Conservation (phyloP, 2,329 filamentous ascomycete species). For the Fusarium avenaceum region DNA sequence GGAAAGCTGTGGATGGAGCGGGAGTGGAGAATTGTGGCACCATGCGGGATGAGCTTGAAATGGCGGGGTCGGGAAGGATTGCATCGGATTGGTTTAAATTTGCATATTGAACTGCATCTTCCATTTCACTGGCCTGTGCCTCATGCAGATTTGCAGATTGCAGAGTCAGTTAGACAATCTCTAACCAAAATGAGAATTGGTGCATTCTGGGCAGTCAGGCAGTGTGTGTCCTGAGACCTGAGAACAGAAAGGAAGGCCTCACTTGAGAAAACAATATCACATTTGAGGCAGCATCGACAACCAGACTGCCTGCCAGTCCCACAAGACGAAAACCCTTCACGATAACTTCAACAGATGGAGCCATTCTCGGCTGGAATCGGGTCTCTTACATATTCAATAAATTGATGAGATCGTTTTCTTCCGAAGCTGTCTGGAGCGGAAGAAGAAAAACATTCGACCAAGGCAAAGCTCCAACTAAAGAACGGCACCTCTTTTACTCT, state of each 20-base stretch:
- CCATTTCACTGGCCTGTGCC: conserved; percentile 1
- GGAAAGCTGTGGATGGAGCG: conserved; percentile 18
- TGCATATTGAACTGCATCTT: background rate
- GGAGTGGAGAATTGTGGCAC: conserved; percentile 31
- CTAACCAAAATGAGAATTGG: conserved; percentile 14
- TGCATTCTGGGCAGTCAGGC: background rate
- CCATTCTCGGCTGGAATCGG: conserved; percentile 38
- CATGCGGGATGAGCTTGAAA: conserved; percentile 40
- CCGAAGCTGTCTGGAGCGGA: background rate
- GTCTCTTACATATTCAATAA: conserved; percentile 22
- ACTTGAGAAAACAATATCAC: background rate
- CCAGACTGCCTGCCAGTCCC: background rate
- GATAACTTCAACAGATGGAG: conserved; percentile 19
- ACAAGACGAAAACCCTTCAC: background rate
- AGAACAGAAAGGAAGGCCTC: conserved; percentile 11
- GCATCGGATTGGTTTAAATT: conserved; percentile 26
- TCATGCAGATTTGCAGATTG: conserved; percentile 2
- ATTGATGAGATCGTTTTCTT: conserved; percentile 28
- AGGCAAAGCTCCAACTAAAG: conserved; percentile 25
- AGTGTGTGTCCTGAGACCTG: background rate
- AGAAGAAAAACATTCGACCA: conserved; percentile 39
- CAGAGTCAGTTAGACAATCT: background rate
- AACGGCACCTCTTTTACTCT: conserved; percentile 9
- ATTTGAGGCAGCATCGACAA: background rate
- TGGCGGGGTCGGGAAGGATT: conserved; percentile 37